Base-by-base conservation (phyloP, 176 grass and related monocot species). In the Lolium perenne region DNA sequence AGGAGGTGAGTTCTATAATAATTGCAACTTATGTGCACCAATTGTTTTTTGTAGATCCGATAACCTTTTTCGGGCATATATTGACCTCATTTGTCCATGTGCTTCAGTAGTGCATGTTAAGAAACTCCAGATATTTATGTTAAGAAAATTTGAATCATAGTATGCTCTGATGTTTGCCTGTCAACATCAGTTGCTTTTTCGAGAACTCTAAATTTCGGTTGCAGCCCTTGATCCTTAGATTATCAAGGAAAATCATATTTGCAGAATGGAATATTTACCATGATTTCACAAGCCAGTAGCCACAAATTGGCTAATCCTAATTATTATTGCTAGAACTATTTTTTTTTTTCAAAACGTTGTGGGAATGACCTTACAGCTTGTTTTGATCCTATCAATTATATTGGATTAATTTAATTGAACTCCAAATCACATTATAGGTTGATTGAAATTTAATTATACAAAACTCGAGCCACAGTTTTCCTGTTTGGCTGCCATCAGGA, bases 1-100 rank as follows among this genome's bases (percentile, higher is more conserved):
- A 95, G 89, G 94, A 93, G 91, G 91, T 95, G 58, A 79, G 77
- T 65, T 56, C 8, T 18, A 74, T 74, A 25, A 72, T 47, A 48
- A 43, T 22, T 46, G 23, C 12, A 72, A 47, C 71, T 35, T 76
- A 53, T 22, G 17, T 32, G 48, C 48, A 54, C 4, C 26, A 32
- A 17, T 43, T 18, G 16, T 60, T 80, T 22, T 57, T 47, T 40
- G 51, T 71, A 38, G 62, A 10, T 78, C 51, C 7, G 32, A 71
- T 54, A 25, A 43, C 17, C 25, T 77, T 76, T 58, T 85, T 45
- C 8, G 16, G 66, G 46, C 7, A 25, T 51, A 53, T 76, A 53
- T 62, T 64, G 51, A 18, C 59, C 7, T 85, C 8, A 41, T 66
- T n/a, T 21, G 29, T 29, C 54, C 49, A 35, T 48, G 22, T 49